Base-by-base conservation (phyloP, 495 filamentous ascomycete genomes). In the Penicillium silybi region DNA sequence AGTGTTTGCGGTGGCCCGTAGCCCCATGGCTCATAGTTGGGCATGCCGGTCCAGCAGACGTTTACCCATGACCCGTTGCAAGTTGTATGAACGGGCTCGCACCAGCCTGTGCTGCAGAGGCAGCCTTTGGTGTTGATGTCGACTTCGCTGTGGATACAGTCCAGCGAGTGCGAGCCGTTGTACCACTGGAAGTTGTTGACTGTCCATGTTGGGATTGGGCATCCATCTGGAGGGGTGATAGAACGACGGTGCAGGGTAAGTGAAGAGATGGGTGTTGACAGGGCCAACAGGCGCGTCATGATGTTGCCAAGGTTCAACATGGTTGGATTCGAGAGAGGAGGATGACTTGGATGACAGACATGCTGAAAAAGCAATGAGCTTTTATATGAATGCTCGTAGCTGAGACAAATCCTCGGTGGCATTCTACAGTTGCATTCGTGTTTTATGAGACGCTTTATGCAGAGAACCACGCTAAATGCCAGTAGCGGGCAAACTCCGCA, bases 31-130 rank as follows among this genome's bases (percentile, higher is more conserved):
- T 68, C 40, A 52, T 71, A 71, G 50, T 60, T 67, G 4, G 68
- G 67, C 67, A 70, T 65, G 15, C 67, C 67, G 9, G 67, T 70
- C n/a, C 45, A 70, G 60, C 67, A 70, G 23, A 67, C 56, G 26
- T 48, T 50, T 23, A 68, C 67, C 61, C 63, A 58, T 25, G 48
- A 57, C 13, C 65, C 56, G 39, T 60, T 65, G 58, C 67, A 70
- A n/a, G 64, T 68, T 22, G 59, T 56, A 2, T 56, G 56, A 48
- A 63, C 39, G 0, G 64, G 67, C 1, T 57, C 46, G 44, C 67
- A 70, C 67, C 67, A 70, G 18, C 20, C 37, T 10, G 23, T 20
- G 1, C 52, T 53, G 44, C 67, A 70, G 20, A 65, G 59, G 20
- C 67, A 70, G 40, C 63, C 67, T 43, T 65, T 57, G 11, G 65